A percentile compares a stretch with the other conserved stretches of the same genome.
These are phyloP conservation scores for Mucuna pruriens DNA, from an alignment of 306 rosid species.

Conservation along the genomic window DNA sequence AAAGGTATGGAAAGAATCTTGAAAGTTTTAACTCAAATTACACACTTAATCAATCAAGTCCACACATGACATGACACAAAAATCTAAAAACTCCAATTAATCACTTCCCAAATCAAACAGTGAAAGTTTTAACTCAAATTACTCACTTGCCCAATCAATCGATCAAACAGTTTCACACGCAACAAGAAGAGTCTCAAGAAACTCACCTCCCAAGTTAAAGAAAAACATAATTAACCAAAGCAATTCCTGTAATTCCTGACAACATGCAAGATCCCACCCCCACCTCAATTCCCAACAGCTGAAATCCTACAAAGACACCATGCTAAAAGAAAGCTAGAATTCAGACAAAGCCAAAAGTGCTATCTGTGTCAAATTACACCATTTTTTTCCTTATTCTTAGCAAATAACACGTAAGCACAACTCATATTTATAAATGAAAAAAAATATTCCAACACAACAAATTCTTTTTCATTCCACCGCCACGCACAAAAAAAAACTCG, in stretches of 20 bases:
- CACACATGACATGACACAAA: neutral
- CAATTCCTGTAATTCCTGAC: neutral
- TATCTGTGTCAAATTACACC: neutral
- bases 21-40: conserved; percentile 23
- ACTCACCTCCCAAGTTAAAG: neutral
- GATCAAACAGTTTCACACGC: neutral
- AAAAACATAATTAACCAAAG: neutral
- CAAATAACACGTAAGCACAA: neutral
- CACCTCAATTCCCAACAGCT: neutral
- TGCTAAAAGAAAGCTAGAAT: neutral
- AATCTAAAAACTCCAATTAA: neutral
- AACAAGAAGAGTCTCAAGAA: neutral
- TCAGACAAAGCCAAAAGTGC: neutral
- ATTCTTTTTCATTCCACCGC: neutral
- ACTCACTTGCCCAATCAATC: conserved; percentile 1
- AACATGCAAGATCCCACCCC: neutral
- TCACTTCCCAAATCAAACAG: conserved; percentile 22
- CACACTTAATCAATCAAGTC: neutral
- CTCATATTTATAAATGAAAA: neutral
- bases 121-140: neutral
- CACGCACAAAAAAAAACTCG: neutral
- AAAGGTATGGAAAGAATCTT: neutral
- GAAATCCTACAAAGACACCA: neutral
- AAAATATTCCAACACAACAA: neutral
- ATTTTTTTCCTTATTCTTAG: neutral